A percentile compares a stretch with the other conserved stretches of the same genome.
These are phyloP conservation scores for Colletotrichum abscissum DNA, from an alignment of 2,329 filamentous ascomycete species.

Conservation along the genomic window DNA sequence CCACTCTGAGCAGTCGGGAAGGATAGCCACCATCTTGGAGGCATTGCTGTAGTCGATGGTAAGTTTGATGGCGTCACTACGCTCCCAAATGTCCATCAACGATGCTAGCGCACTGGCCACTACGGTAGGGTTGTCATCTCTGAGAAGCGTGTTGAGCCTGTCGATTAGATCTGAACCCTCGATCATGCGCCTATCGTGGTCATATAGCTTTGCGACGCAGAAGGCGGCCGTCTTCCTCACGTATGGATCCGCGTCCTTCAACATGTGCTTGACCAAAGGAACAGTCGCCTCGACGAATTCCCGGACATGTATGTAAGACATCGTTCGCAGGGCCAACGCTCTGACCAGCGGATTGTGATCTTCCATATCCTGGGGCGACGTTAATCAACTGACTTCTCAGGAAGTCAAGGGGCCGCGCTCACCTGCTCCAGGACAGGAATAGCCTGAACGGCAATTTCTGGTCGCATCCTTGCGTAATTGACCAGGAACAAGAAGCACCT, in stretches of 20 bases:
- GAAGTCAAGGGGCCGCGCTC: conserved; percentile 43
- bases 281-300: conserved; percentile 95
- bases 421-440: conserved; percentile 87
- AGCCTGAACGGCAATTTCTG: conserved; percentile 93
- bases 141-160: conserved; percentile 85
- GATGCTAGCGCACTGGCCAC: conserved; percentile 93
- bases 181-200: conserved; percentile 91
- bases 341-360: conserved; percentile 92
- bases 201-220: conserved; percentile 96
- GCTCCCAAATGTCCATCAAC: conserved; percentile 98
- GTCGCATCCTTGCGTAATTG: conserved; percentile 95
- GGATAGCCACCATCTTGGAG: conserved; percentile 96
- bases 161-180: conserved; percentile 94
- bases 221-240: conserved; percentile 97
- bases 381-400: conserved; percentile 32
- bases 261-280: conserved; percentile 82
- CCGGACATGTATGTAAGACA: conserved; percentile 96
- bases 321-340: conserved; percentile 90
- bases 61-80: conserved; percentile 96
- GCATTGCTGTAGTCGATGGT: conserved; percentile 98
- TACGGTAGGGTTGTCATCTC: conserved; percentile 97
- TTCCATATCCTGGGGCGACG: conserved; percentile 80
- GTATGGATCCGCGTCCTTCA: conserved; percentile 91
- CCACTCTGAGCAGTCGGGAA: conserved; percentile 97
- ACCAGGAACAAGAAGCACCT: conserved; percentile 99